Conservation (phyloP, 768 basidiomycete species). For the Boletus vermiculosoides region DNA sequence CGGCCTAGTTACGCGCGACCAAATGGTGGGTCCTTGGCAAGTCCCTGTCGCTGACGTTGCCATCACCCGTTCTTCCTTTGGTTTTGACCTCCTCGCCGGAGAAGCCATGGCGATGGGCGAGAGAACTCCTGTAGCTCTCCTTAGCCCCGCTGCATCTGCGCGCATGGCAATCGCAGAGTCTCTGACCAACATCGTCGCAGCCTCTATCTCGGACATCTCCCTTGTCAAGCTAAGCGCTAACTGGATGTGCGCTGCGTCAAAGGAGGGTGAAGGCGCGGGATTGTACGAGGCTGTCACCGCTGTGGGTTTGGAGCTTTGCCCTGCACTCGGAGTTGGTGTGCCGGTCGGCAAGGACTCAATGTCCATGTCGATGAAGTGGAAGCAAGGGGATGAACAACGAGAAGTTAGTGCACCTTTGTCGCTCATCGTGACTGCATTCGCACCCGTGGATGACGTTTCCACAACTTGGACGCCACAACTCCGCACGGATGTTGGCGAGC, state of each 20-base stretch:
- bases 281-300: conserved; percentile 90
- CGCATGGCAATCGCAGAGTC: conserved; percentile 96
- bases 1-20: conserved; percentile 92
- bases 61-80: conserved; percentile 91
- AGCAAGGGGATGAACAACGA: conserved; percentile 55
- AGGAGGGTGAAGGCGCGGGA: conserved; percentile 82
- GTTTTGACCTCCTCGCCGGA: conserved; percentile 78
- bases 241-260: conserved; percentile 98
- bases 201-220: conserved; percentile 64
- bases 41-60: conserved; percentile 97
- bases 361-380: conserved; percentile 99
- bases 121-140: conserved; percentile 87
- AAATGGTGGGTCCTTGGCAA: conserved; percentile 99
- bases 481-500: conserved; percentile 55
- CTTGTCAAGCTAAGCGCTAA: conserved; percentile 96
- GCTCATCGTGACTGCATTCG: conserved; percentile 92
- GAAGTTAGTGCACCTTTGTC: conserved; percentile 92
- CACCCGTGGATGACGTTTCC: conserved; percentile 74
- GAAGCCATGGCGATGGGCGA: conserved; percentile 99
- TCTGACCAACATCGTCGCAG: conserved; percentile 86
- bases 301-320: conserved; percentile 92
- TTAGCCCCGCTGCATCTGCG: conserved; percentile 86
- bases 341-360: conserved; percentile 99
- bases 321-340: conserved; percentile 85
- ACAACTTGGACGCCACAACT: conserved; percentile 94